Percentiles rank a stretch among this genome's conserved stretches.
Conservation (phyloP, 2,329 filamentous ascomycete genomes). For the Aspergillus sp. region DNA sequence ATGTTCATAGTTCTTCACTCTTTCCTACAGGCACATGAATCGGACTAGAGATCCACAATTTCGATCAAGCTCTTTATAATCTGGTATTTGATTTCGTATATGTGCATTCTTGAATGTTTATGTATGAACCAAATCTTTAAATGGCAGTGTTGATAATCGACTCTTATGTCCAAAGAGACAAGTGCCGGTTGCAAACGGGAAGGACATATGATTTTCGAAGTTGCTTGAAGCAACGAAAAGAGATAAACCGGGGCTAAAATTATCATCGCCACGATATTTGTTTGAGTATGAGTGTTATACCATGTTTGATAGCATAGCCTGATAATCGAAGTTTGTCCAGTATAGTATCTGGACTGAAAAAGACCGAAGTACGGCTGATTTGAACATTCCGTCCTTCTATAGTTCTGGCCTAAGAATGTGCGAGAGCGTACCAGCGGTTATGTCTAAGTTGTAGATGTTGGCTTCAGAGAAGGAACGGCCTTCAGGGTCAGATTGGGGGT, state of each 20-base stretch:
- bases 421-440: not conserved
- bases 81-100: not conserved
- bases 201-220: not conserved
- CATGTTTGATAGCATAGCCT: not conserved
- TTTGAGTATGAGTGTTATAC: not conserved
- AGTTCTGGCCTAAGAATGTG: not conserved
- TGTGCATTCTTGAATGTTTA: not conserved
- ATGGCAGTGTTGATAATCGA: not conserved
- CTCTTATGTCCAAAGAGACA: not conserved
- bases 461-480: not conserved
- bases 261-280: not conserved
- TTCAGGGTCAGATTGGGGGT: not conserved
- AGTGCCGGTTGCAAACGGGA: not conserved
- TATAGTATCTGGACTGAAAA: not conserved
- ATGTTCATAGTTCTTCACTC: not conserved
- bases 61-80: not conserved
- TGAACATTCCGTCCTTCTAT: not conserved
- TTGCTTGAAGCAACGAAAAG: not conserved
- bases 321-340: not conserved
- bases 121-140: not conserved
- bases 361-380: not conserved
- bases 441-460: not conserved
- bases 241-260: not conserved
- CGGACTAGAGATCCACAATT: not conserved
- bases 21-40: not conserved